A percentile compares a stretch with the other conserved stretches of the same genome.
Evolutionary conservation across 768 basidiomycete genomes (phyloP).

Genomic region (Stropharia rugosoannulata): DNA sequence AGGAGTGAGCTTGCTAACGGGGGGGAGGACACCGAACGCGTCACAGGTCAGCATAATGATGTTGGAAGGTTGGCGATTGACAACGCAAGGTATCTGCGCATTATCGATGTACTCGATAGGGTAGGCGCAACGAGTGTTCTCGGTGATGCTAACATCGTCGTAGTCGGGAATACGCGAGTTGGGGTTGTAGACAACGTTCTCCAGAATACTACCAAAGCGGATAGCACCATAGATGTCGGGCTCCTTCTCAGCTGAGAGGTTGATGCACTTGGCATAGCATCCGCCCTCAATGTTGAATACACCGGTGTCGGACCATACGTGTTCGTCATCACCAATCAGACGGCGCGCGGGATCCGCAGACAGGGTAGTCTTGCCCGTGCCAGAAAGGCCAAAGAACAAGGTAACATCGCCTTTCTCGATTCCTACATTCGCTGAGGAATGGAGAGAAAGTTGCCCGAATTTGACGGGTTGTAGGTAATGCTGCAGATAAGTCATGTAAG

Average conservation of each 20-base stretch:
- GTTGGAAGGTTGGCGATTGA: constrained; percentile 86
- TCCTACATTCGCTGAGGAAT: constrained; percentile 97
- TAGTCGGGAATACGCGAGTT: constrained; percentile 83
- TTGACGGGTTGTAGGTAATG: constrained; percentile 99
- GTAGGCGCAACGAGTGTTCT: constrained; percentile 99
- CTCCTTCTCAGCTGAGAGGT: constrained; percentile 95
- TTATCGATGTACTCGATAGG: constrained; percentile 98
- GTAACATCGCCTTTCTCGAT: constrained; percentile 89
- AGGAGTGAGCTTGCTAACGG: constrained; percentile 87
- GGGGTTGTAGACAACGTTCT: constrained; percentile 98
- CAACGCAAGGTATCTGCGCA: constrained; percentile 89
- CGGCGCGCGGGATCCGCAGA: constrained; percentile 93
- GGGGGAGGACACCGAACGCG: constrained; percentile 96
- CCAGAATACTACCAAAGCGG: constrained; percentile 93
- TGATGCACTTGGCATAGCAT: constrained; percentile 98
- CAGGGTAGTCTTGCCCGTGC: constrained; percentile 98
- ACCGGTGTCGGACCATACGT: constrained; percentile 98
- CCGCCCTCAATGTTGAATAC: constrained; percentile 99
- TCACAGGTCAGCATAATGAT: constrained; percentile 98
- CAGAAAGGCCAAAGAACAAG: constrained; percentile 97
- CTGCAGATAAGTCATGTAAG: constrained; percentile 31
- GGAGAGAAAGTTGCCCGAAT: constrained; percentile 95
- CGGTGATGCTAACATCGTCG: constrained; percentile 94
- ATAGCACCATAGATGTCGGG: constrained; percentile 98
- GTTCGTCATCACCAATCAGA: constrained; percentile 98